phyloP scores from a whole-genome alignment of 352 stramenopile genomes.

The Thalassiosira livingstoniorum region DNA sequence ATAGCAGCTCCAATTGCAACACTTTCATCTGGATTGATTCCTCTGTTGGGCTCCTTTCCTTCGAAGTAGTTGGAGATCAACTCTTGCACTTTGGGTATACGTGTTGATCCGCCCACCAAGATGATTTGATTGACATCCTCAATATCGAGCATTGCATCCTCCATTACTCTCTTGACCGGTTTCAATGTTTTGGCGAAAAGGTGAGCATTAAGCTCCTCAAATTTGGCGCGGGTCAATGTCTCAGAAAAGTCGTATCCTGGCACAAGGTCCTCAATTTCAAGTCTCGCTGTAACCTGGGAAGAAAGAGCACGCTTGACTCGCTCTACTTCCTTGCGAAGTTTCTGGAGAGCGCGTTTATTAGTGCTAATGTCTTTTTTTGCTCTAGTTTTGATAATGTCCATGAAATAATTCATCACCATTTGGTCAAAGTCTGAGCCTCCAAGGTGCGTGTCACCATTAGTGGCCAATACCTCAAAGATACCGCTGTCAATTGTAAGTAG shows the following conservation, averaged over 20 bases:
- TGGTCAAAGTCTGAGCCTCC: conserved; percentile 99
- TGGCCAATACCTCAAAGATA: conserved; percentile 98
- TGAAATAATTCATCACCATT: conserved; percentile 99
- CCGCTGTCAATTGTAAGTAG: conserved; percentile 98
- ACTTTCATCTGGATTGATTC: conserved; percentile 96
- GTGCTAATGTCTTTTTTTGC: conserved; percentile 86
- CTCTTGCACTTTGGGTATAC: conserved; percentile 98
- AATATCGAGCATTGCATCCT: conserved; percentile 96
- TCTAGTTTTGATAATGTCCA: conserved; percentile 97
- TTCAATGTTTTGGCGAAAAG: conserved; percentile 99
- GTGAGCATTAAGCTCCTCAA: conserved; percentile 98
- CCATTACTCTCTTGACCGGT: conserved; percentile 94
- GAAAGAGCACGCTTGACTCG: conserved; percentile 98
- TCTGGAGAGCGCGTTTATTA: conserved; percentile 96
- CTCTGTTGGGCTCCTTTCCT: conserved; percentile 86
- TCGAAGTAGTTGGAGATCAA: conserved; percentile 99
- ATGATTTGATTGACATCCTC: conserved; percentile 99
- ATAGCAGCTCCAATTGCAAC: conserved; percentile 99
- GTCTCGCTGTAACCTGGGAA: conserved; percentile 91
- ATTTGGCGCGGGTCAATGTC: conserved; percentile 93
- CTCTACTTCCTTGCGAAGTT: conserved; percentile 96
- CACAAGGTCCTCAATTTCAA: conserved; percentile 97
- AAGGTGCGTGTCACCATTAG: conserved; percentile 99
- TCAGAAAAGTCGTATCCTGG: conserved; percentile 97
- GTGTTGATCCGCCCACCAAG: conserved; percentile 98